Percentiles rank a stretch among this genome's conserved stretches.
Evolutionary conservation across 768 basidiomycete genomes (phyloP).

Genomic region (Russula brevipes): DNA sequence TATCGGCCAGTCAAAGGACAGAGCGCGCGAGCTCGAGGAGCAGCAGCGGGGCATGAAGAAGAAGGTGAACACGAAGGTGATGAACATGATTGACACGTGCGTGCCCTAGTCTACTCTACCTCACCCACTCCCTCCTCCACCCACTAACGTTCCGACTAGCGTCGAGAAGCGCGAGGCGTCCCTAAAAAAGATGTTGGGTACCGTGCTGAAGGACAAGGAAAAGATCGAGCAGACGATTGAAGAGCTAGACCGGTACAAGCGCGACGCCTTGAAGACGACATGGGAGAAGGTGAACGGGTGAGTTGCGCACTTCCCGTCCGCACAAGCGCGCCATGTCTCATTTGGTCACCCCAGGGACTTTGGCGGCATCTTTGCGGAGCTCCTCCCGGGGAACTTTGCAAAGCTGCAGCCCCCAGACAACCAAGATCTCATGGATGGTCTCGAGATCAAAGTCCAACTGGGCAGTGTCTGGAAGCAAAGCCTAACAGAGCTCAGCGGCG

Average conservation of each 20-base stretch:
- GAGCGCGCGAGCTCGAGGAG: constrained; percentile 68
- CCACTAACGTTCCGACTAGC: constrained; percentile 37
- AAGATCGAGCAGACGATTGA: constrained; percentile 94
- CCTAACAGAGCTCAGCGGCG: constrained; percentile 94
- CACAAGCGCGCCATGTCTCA: not conserved
- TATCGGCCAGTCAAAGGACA: constrained; percentile 51
- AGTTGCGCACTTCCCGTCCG: not conserved
- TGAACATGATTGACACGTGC: constrained; percentile 93
- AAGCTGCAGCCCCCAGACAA: constrained; percentile 92
- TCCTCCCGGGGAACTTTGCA: constrained; percentile 93
- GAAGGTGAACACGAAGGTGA: constrained; percentile 91
- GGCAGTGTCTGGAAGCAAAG: constrained; percentile 98
- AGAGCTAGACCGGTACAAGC: constrained; percentile 90
- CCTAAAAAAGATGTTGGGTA: constrained; percentile 83
- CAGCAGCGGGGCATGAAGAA: constrained; percentile 86
- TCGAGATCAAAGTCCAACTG: constrained; percentile 95
- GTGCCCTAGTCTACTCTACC: constrained; percentile 26
- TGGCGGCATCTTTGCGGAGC: constrained; percentile 91
- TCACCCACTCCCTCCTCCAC: not conserved
- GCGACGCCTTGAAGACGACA: constrained; percentile 87
- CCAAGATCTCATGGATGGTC: constrained; percentile 87
- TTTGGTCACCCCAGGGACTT: constrained; percentile 62
- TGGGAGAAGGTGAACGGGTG: constrained; percentile 95
- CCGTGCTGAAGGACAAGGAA: constrained; percentile 85
- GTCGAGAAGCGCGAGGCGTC: constrained; percentile 89